Conservation (phyloP, 2,329 filamentous ascomycete species). For the Hirsutella thompsonii region DNA sequence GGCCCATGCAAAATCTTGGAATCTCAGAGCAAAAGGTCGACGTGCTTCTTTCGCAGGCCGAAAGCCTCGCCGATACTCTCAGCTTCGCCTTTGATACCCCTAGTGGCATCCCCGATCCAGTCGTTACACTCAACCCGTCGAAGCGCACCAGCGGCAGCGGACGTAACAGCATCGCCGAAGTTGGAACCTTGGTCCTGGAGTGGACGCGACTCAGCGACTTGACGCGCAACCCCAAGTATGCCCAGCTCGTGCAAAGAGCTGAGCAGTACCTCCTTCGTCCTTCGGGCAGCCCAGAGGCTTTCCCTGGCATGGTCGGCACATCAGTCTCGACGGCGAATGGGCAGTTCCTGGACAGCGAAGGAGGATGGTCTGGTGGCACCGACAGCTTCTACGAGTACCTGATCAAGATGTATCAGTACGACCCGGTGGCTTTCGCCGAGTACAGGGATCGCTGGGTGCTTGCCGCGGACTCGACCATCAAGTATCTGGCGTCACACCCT, state of each 20-base stretch:
- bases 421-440: constrained; percentile 44
- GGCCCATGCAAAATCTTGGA: constrained; percentile 43
- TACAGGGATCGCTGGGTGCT: constrained; percentile 66
- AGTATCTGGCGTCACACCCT: constrained; percentile 58
- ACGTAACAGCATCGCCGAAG: constrained; percentile 62
- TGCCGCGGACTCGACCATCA: constrained; percentile 65
- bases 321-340: constrained; percentile 53
- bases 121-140: constrained; percentile 44
- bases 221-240: constrained; percentile 55
- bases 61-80: constrained; percentile 56
- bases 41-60: constrained; percentile 52
- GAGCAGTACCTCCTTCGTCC: constrained; percentile 60
- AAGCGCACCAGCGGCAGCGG: constrained; percentile 32
- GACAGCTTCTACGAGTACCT: constrained; percentile 86
- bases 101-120: constrained; percentile 62
- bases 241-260: constrained; percentile 49
- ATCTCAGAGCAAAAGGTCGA: constrained; percentile 33
- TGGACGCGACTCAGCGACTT: constrained; percentile 73
- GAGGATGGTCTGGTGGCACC: constrained; percentile 65
- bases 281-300: constrained; percentile 47
- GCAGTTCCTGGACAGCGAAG: constrained; percentile 49
- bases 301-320: constrained; percentile 62
- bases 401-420: constrained; percentile 83
- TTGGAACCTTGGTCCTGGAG: constrained; percentile 69
- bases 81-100: constrained; percentile 69